A percentile compares a stretch with the other conserved stretches of the same genome.
phyloP scores from a whole-genome alignment of 2,329 filamentous ascomycete species.

The Neofusicoccum laricinum region DNA sequence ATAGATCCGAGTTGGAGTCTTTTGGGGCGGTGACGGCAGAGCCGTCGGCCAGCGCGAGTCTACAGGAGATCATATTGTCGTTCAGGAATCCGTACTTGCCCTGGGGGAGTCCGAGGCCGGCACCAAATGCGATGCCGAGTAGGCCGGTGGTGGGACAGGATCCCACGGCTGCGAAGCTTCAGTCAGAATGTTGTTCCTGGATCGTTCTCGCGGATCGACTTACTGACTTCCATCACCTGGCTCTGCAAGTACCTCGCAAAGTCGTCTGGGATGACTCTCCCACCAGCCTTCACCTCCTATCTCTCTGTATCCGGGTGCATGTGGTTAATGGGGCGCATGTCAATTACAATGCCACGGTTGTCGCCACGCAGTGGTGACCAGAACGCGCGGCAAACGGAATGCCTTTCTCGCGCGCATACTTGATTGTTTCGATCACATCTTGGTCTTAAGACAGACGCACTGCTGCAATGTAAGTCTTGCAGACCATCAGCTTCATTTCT shows the following conservation, averaged over 20 bases:
- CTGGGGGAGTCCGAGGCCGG: not conserved
- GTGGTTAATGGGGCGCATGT: not conserved
- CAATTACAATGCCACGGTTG: not conserved
- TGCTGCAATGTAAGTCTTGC: constrained; percentile 3
- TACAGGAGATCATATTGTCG: constrained; percentile 21
- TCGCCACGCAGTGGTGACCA: constrained; percentile 12
- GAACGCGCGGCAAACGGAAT: not conserved
- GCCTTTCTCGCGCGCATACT: not conserved
- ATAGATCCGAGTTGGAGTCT: constrained; percentile 47
- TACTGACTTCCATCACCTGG: not conserved
- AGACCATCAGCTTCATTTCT: not conserved
- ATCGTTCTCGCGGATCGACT: not conserved
- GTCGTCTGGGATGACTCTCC: not conserved
- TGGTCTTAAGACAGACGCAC: not conserved
- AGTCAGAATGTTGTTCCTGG: too few species aligned
- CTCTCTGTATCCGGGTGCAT: not conserved
- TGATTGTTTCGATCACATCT: not conserved
- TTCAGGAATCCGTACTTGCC: not conserved
- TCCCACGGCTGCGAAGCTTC: not conserved
- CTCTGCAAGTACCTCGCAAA: not conserved
- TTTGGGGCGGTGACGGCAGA: constrained; percentile 38
- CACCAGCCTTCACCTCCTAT: not conserved
- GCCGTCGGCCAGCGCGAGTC: constrained; percentile 42
- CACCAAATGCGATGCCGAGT: not conserved
- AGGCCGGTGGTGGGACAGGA: constrained; percentile 1